A percentile compares a stretch with the other conserved stretches of the same genome.
These are phyloP conservation scores for Acanthamoeba royreba DNA, from an alignment of 208 protist genomes.

Conservation along the genomic window DNA sequence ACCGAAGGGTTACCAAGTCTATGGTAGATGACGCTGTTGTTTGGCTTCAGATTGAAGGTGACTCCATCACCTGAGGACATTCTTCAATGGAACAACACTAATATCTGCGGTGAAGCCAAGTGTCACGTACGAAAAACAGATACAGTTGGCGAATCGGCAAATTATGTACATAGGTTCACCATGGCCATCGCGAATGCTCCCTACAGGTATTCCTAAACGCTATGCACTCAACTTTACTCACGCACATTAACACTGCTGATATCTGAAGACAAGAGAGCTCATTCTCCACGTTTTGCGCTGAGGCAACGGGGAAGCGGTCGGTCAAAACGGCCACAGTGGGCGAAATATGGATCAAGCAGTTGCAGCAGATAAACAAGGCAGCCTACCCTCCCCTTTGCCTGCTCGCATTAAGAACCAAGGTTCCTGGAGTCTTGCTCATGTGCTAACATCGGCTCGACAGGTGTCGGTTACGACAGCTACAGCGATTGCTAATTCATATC, in stretches of 20 bases:
- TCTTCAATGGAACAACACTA: neutral
- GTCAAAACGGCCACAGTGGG: neutral
- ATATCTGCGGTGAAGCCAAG: neutral
- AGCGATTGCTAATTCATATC: too few species aligned
- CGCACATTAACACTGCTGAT: neutral
- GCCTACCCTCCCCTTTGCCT: too few species aligned
- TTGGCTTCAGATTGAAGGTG: conserved; percentile 26
- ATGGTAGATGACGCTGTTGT: conserved; percentile 11
- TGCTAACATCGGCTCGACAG: too few species aligned
- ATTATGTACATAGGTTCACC: neutral
- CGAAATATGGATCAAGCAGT: too few species aligned
- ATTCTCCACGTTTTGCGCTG: conserved; percentile 34
- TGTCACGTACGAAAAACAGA: neutral
- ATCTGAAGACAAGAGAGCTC: conserved; percentile 3
- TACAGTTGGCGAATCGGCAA: neutral
- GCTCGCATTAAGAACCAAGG: too few species aligned
- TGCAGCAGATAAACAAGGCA: too few species aligned
- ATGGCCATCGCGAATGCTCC: neutral
- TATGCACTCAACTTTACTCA: neutral
- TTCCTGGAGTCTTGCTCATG: too few species aligned
- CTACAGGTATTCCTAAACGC: neutral
- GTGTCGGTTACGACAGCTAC: too few species aligned
- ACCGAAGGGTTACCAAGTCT: neutral
- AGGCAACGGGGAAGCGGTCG: conserved; percentile 5
- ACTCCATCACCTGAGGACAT: neutral